A percentile compares a stretch with the other conserved stretches of the same genome.
phyloP scores from a whole-genome alignment of 1,284 basidiomycete genomes.

The Volvariella surrecta region DNA sequence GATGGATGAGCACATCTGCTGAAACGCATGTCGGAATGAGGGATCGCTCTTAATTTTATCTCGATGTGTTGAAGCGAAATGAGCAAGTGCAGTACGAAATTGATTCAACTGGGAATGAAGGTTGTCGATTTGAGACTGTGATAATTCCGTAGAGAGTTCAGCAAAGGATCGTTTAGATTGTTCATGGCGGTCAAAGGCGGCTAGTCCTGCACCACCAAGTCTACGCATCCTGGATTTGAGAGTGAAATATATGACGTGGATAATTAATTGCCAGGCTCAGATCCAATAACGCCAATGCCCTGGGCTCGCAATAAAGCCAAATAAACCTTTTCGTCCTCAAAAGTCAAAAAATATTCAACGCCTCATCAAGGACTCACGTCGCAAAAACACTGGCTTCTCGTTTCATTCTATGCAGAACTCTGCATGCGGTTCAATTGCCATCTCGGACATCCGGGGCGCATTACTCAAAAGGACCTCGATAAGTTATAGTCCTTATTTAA shows the following conservation, averaged over 20 bases:
- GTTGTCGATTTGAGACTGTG: conserved; percentile 66
- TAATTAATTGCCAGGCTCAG: too few relatives aligned
- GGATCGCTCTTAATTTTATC: conserved; percentile 83
- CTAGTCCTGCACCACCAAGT: conserved; percentile 62
- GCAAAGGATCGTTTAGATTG: conserved; percentile 72
- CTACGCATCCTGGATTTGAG: conserved; percentile 43
- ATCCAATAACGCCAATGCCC: too few relatives aligned
- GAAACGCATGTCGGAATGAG: conserved; percentile 86
- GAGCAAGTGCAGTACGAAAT: conserved; percentile 75
- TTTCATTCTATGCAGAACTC: too few relatives aligned
- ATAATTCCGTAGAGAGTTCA: conserved; percentile 74
- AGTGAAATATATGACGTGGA: not conserved
- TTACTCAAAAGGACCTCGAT: too few relatives aligned
- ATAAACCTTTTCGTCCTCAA: too few relatives aligned
- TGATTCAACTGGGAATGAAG: conserved; percentile 79
- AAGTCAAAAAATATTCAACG: too few relatives aligned
- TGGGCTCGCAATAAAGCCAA: too few relatives aligned
- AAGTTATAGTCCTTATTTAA: too few relatives aligned
- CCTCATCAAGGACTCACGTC: too few relatives aligned
- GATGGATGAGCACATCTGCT: conserved; percentile 92
- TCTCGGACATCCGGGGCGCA: too few relatives aligned
- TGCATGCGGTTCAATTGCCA: too few relatives aligned
- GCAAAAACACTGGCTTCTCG: too few relatives aligned
- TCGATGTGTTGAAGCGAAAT: conserved; percentile 81
- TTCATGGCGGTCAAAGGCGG: conserved; percentile 68